phyloP scores from a whole-genome alignment of 2,329 filamentous ascomycete species.

The Nothomitra cinnamomea region DNA sequence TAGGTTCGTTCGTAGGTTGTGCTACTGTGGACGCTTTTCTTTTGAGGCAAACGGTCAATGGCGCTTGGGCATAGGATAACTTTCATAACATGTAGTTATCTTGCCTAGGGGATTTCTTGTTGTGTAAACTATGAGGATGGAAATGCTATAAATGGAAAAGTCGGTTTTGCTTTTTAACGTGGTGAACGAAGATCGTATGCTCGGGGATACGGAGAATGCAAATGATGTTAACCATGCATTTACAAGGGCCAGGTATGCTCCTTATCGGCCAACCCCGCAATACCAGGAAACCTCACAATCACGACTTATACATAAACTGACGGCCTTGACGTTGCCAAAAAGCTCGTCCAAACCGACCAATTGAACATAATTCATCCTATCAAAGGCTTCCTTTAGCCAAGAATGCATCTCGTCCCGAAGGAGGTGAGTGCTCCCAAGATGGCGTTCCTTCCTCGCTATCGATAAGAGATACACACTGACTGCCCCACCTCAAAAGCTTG shows the following conservation, averaged over 20 bases:
- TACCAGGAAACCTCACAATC: not conserved
- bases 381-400: not conserved
- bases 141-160: constrained; percentile 1
- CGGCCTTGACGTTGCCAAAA: not conserved
- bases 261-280: constrained; percentile 4
- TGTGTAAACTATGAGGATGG: not conserved
- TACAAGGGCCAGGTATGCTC: not conserved
- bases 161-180: not conserved
- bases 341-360: not conserved
- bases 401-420: constrained; percentile 11
- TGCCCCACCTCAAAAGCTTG: constrained; percentile 42
- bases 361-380: not conserved
- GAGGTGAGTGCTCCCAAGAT: constrained; percentile 6
- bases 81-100: constrained; percentile 3
- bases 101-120: not conserved
- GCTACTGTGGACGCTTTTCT: not conserved
- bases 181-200: too few relatives aligned
- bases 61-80: not conserved
- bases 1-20: too few relatives aligned
- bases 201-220: too few relatives aligned
- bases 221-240: not conserved
- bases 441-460: not conserved
- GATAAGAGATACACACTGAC: not conserved
- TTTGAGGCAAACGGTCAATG: not conserved
- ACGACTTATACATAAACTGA: not conserved